Evolutionary conservation across 495 filamentous ascomycete genomes (phyloP), one percentile per base, ranked within the genome.

Genomic region (Penicillium turbatum): DNA sequence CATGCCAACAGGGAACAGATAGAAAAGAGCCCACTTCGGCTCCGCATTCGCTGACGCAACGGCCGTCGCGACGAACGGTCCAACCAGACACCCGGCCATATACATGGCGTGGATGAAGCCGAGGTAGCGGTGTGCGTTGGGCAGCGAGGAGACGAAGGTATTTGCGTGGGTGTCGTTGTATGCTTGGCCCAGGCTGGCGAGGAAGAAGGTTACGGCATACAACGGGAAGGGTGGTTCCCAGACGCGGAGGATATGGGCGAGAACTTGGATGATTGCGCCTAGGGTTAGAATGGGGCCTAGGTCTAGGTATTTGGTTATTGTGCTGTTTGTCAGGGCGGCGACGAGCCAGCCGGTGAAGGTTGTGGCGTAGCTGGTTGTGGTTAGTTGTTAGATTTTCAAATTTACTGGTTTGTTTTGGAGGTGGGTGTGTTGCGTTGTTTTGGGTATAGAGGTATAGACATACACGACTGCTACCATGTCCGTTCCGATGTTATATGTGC

Each of bases 401-500:
- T n/a, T n/a, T n/a, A n/a, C n/a, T n/a, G n/a, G n/a, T n/a, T n/a
- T n/a, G n/a, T n/a, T n/a, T n/a, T n/a, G n/a, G n/a, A n/a, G n/a
- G n/a, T n/a, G n/a, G n/a, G n/a, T n/a, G n/a, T n/a, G n/a, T n/a
- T n/a, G n/a, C n/a, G n/a, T n/a, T n/a, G n/a, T n/a, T n/a, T n/a
- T n/a, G n/a, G n/a, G n/a, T n/a, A n/a, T n/a, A n/a, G n/a, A n/a
- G n/a, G n/a, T n/a, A n/a, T n/a, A n/a, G n/a, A n/a, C n/a, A n/a
- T n/a, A 64, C 61, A 64, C 29, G 10, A 62, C 41, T 12, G 56
- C 44, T n/a, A 66, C 58, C 56, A 63, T 60, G 16, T 74, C 71
- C 1, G 78, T 80, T 15, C 67, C 71, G 27, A 82, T 73, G 2
- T 61, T 37, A 51, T 81, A 82, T 13, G 61, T 63, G 3, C 70